Conservation (phyloP, 2,329 filamentous ascomycete genomes). For the Dothistroma septosporum region DNA sequence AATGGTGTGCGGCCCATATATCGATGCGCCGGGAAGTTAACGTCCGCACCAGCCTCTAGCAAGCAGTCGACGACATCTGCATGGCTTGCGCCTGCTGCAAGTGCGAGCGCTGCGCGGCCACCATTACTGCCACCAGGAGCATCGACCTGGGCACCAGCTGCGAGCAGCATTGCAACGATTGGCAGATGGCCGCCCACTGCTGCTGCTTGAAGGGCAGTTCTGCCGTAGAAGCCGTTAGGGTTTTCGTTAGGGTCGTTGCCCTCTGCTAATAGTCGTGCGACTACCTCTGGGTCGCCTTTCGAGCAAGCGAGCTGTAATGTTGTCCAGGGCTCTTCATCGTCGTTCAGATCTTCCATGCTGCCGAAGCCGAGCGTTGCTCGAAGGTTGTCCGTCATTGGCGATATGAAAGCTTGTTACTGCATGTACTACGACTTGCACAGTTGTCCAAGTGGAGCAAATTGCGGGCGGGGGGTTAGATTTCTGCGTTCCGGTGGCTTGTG, state of each 20-base stretch:
- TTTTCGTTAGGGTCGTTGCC: slow-evolving; percentile 18
- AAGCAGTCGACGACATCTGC: slow-evolving; percentile 15
- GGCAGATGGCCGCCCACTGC: slow-evolving; percentile 14
- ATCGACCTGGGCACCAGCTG: slow-evolving; percentile 16
- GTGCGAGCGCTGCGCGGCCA: slow-evolving; percentile 17
- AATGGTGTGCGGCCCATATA: slow-evolving; percentile 24
- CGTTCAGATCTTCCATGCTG: neutral
- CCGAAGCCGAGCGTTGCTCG: neutral
- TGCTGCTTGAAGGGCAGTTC: slow-evolving; percentile 25
- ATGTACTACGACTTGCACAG: too few species aligned
- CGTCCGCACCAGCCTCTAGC: slow-evolving; percentile 18
- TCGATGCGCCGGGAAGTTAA: slow-evolving; percentile 15
- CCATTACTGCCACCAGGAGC: slow-evolving; percentile 22
- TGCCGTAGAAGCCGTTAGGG: slow-evolving; percentile 24
- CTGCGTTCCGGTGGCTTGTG: too few species aligned
- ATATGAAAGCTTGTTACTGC: neutral
- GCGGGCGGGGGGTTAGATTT: too few species aligned
- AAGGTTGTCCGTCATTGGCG: neutral
- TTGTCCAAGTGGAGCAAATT: too few species aligned
- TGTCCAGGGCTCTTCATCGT: slow-evolving; percentile 19
- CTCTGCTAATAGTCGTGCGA: slow-evolving; percentile 10
- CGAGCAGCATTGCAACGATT: slow-evolving; percentile 19
- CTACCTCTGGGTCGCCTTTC: slow-evolving; percentile 11
- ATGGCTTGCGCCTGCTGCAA: slow-evolving; percentile 20
- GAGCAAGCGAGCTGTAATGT: slow-evolving; percentile 19